These are phyloP conservation scores for Byssochlamys sp. DNA, from an alignment of 2,329 filamentous ascomycete genomes.

Conservation along the genomic window DNA sequence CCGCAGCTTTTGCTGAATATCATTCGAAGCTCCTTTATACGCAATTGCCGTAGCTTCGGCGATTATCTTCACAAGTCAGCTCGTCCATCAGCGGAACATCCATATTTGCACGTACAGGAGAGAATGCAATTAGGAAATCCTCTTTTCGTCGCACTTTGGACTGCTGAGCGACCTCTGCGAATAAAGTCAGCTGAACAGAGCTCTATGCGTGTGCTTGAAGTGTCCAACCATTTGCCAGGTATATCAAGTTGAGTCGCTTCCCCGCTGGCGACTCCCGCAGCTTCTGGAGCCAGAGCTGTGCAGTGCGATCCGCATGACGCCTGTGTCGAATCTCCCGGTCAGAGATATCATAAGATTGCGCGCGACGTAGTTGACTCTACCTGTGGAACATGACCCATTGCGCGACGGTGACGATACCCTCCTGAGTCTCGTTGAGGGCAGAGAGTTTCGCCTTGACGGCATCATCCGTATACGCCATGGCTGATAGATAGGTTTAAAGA, in stretches of 20 bases:
- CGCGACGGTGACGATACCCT: conserved; percentile 88
- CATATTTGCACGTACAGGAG: conserved; percentile 46
- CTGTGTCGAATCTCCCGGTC: conserved; percentile 39
- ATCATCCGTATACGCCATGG: conserved; percentile 92
- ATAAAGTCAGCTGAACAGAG: neutral
- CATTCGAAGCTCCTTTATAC: conserved; percentile 77
- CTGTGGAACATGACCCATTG: conserved; percentile 99
- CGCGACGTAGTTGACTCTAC: conserved; percentile 41
- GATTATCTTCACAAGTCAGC: conserved; percentile 49
- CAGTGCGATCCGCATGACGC: conserved; percentile 83
- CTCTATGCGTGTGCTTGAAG: neutral
- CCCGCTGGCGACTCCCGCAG: conserved; percentile 77
- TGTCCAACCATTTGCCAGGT: conserved; percentile 77
- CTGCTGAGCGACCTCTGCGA: conserved; percentile 74
- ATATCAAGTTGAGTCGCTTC: conserved; percentile 82
- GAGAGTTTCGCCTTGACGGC: conserved; percentile 90
- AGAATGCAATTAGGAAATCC: conserved; percentile 85
- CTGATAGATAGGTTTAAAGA: conserved; percentile 6
- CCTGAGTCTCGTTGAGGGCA: conserved; percentile 90
- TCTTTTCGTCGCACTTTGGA: conserved; percentile 86
- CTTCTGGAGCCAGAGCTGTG: conserved; percentile 80
- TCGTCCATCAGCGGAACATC: neutral
- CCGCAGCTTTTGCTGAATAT: conserved; percentile 77
- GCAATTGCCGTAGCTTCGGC: conserved; percentile 82
- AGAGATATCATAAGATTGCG: conserved; percentile 7